A percentile compares a stretch with the other conserved stretches of the same genome.
Conservation (phyloP, 139 green algal genomes). For the Chlamydomonas schloesseri region DNA sequence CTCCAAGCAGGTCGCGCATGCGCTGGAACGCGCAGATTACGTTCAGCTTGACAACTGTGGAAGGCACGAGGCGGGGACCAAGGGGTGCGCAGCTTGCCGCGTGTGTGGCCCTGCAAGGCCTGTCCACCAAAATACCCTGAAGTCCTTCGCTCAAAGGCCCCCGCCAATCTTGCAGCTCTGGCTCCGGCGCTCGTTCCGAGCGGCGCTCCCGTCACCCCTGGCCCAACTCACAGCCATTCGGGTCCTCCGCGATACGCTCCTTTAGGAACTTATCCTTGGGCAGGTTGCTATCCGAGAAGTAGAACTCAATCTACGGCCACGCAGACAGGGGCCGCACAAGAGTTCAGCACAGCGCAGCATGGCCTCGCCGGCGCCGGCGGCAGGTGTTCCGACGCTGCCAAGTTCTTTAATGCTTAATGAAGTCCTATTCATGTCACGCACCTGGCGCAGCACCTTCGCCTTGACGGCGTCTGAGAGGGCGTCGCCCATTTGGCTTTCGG, state of each 20-base stretch:
- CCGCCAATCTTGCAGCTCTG: no score
- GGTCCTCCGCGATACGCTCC: conserved; percentile 69
- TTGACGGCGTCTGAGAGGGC: conserved; percentile 10
- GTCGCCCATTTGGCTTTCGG: neutral
- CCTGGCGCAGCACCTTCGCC: conserved; percentile 52
- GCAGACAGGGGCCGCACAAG: no score
- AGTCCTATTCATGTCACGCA: conserved; percentile 12
- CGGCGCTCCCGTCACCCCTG: neutral
- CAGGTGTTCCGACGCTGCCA: no score
- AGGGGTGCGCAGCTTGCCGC: no score
- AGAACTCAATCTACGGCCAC: conserved; percentile 90
- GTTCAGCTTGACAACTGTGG: conserved; percentile 78
- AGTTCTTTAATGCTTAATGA: neutral
- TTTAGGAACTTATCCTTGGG: conserved; percentile 88
- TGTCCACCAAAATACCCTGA: no score
- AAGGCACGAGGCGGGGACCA: no score
- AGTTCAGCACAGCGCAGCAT: neutral
- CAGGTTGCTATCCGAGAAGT: conserved; percentile 94
- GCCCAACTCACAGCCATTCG: conserved; percentile 78
- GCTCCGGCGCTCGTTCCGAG: no score
- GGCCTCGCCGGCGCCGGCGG: neutral
- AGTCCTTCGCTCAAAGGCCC: no score
- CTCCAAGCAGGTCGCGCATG: conserved; percentile 76
- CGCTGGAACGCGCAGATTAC: conserved; percentile 87
- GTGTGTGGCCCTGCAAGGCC: no score